Base-by-base conservation (phyloP, 2,329 filamentous ascomycete species). In the Monosporascus sp. region DNA sequence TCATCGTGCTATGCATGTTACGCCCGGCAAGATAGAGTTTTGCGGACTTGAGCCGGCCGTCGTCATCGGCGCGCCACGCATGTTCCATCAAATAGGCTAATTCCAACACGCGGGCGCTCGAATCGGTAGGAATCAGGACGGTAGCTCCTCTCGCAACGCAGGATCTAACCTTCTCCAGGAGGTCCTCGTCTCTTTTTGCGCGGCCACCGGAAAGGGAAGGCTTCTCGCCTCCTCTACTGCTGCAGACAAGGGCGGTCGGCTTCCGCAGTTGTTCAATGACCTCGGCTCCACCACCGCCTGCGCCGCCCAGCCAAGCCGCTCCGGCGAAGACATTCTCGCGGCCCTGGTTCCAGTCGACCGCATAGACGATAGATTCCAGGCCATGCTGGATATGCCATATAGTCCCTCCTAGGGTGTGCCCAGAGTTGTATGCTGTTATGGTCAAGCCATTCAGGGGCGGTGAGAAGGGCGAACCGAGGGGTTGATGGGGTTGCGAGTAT, bases 311-410 rank as follows among this genome's bases (percentile, higher is more conserved):
- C 90, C 94, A 97, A 25, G 93, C 91, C 22, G 94, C 94, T 57
- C 93, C 93, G 0, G 93, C 86, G 55, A 96, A 86, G 17, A 97
- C 91, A 72, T 96, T 96, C 69, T 99, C 94, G 61, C 90, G 85
- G n/a, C 89, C 90, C 72, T 97, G 92, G 63, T 97, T 97, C 94
- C 94, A 99, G 66, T 97, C 93, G 18, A 97, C 90, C 0, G 94
- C 93, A 65, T 99, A 97, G 1, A 99, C 92, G 43, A 99, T 93
- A 1, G 92, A 97, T 70, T 99, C 94, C 67, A 97, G 81, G 0
- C 92, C 91, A 74, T 97, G 91, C 65, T 97, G 93, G 59, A 99
- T 92, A 65, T 97, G 93, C 94, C 94, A 99, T 75, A 99, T 96
- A 24, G 94, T 97, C 52, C 94, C 94, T 69, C 94, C 94, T 0